phyloP scores from a whole-genome alignment of 306 rosid genomes.

The Lupinus albus region DNA sequence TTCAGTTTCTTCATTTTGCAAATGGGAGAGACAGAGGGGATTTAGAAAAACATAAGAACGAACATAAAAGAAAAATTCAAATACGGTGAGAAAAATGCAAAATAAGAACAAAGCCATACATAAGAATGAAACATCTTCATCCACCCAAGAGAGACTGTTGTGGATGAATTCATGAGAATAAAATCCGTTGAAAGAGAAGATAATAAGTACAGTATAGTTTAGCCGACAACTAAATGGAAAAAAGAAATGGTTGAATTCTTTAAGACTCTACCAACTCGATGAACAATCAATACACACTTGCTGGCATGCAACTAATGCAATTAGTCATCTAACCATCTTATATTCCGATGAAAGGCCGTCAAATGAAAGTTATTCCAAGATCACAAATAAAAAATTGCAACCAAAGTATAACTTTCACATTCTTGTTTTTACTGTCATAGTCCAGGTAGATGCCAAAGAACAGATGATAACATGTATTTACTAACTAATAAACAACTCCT shows the following conservation, averaged over 20 bases:
- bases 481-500: constrained; percentile 6
- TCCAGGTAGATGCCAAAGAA: constrained; percentile 19
- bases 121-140: constrained; percentile 6
- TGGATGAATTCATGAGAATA: neutral
- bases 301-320: constrained; percentile 19
- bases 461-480: neutral
- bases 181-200: neutral
- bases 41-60: constrained; percentile 35
- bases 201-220: neutral
- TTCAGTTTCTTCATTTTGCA: constrained; percentile 81
- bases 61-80: constrained; percentile 20
- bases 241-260: neutral
- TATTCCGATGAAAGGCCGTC: constrained; percentile 11
- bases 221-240: too few species aligned
- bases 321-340: constrained; percentile 18
- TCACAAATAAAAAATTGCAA: neutral
- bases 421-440: neutral
- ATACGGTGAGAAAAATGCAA: neutral
- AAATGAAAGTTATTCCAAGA: neutral
- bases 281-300: neutral
- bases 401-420: constrained; percentile 1
- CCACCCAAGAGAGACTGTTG: neutral
- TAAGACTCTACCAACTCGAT: neutral
- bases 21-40: constrained; percentile 31
- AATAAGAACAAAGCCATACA: neutral